Evolutionary conservation across 495 filamentous ascomycete species (phyloP).

Genomic region (Filosporella fistucella): DNA sequence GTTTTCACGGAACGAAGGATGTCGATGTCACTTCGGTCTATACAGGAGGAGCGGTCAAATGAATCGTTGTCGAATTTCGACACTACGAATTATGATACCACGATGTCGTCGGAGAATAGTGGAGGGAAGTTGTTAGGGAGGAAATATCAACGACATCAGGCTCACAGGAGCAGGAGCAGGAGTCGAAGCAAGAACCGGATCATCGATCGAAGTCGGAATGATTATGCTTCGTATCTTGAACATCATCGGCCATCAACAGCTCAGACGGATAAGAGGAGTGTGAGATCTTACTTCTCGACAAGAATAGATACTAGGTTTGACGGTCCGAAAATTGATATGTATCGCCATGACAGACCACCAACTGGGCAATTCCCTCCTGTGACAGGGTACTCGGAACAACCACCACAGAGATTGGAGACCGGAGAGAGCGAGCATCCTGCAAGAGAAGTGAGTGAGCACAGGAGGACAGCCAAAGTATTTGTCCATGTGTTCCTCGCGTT

Average conservation of each 20-base stretch:
- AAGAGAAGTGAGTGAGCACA: too few relatives aligned
- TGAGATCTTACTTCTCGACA: neutral
- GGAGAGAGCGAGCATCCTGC: neutral
- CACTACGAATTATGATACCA: too few relatives aligned
- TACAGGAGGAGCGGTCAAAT: too few relatives aligned
- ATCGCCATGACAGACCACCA: neutral
- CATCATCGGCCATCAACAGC: too few relatives aligned
- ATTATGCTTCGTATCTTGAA: constrained; percentile 3
- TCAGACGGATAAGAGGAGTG: neutral
- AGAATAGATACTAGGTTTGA: neutral
- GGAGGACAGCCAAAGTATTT: neutral
- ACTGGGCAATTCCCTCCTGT: neutral
- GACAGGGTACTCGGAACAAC: too few relatives aligned
- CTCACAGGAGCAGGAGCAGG: too few relatives aligned
- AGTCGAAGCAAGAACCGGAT: neutral
- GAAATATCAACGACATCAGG: too few relatives aligned
- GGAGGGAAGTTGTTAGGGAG: too few relatives aligned
- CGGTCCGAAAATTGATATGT: neutral
- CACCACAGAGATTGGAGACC: neutral
- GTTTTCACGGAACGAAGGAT: too few relatives aligned
- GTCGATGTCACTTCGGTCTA: too few relatives aligned
- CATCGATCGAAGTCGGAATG: neutral
- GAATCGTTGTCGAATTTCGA: too few relatives aligned
- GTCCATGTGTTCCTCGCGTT: neutral
- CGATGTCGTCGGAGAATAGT: too few relatives aligned